Base-by-base conservation (phyloP, 345 rosid species). In the Gossypium australe region DNA sequence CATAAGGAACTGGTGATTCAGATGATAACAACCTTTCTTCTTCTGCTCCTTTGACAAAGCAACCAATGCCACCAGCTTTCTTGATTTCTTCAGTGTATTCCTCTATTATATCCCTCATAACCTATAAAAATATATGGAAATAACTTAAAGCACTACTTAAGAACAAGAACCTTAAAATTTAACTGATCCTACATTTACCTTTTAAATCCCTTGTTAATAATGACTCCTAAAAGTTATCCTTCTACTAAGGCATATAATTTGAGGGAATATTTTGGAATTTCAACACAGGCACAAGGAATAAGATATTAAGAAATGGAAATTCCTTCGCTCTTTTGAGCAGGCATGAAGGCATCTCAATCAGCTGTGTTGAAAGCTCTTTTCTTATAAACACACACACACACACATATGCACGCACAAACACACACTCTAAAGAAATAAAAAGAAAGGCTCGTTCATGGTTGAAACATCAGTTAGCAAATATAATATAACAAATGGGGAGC, bases 21-120 rank as follows among this genome's bases (percentile, higher is more conserved):
- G 84, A 80, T 22, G 76, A 74, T 65, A 78, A 61, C 52, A 76
- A 74, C 76, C 70, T 81, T 71, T 81, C 86, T 72, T 78, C 78
- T 71, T 75, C 86, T 57, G 82, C 71, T 72, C 79, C 85, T 74
- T 85, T 89, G 71, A 84, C 96, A 83, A 91, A 87, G 80, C 86
- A 86, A 70, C 99, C 97, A 82, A 95, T 95, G 17, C 96, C 94
- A 68, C 98, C 91, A 17, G 99, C 94, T 84, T 82, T 81, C 83
- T 82, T 93, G 67, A 95, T 85, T 82, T 90, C 97, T 70, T 87
- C 92, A 77, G 89, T 93, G 82, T 82, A 95, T 77, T 85, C 97
- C 79, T 85, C 91, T 73, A 95, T 95, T 71, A 95, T 87, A 82
- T 93, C 94, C 80, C 91, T 83, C 80, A 84, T 82, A 53, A 95